Evolutionary conservation across 2,329 filamentous ascomycete genomes (phyloP).

Genomic region (Diaporthe amygdali): DNA sequence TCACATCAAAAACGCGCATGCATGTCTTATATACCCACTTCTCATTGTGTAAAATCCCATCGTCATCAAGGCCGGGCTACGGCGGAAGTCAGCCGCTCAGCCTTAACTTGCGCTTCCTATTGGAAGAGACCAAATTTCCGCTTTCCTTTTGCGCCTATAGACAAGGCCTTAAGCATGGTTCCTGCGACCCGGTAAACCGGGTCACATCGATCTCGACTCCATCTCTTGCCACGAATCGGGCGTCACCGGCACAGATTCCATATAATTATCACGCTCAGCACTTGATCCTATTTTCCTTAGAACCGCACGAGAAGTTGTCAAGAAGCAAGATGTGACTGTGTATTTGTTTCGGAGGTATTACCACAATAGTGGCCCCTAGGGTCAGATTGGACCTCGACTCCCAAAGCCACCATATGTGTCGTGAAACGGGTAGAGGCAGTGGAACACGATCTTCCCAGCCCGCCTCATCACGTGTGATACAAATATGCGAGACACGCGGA

Average conservation of each 20-base stretch:
- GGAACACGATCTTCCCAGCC: neutral
- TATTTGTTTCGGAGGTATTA: neutral
- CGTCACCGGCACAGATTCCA: slow-evolving; percentile 4
- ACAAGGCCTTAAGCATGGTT: slow-evolving; percentile 1
- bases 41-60: neutral
- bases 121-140: neutral
- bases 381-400: neutral
- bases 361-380: neutral
- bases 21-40: neutral
- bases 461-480: slow-evolving; percentile 2
- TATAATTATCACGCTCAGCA: neutral
- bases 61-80: neutral
- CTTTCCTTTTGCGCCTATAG: neutral
- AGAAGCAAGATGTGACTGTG: neutral
- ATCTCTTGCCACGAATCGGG: neutral
- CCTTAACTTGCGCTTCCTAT: neutral
- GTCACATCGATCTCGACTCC: neutral
- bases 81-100: slow-evolving; percentile 6
- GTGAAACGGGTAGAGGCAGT: neutral
- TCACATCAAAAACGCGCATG: neutral
- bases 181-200: neutral
- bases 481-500: neutral
- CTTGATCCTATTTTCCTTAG: neutral
- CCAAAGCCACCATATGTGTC: neutral
- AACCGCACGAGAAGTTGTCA: neutral